Base-by-base conservation (phyloP, 2,329 filamentous ascomycete species). In the Trichoderma koningiopsis region DNA sequence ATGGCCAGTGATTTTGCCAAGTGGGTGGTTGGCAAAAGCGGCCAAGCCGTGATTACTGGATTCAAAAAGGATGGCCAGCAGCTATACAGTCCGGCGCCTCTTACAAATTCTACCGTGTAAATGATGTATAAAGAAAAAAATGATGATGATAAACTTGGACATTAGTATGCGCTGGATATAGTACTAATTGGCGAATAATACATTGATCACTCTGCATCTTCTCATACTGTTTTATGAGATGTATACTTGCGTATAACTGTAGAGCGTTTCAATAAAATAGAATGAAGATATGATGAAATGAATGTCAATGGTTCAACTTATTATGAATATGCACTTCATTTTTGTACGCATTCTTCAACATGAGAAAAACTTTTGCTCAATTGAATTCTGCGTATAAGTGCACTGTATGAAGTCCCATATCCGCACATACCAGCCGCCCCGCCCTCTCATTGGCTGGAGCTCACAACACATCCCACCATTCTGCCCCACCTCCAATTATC, bases 31-130 rank as follows among this genome's bases (percentile, higher is more conserved):
- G 72, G 75, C 24, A 74, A 77, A 37, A 77, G 76, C 13, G 80
- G 79, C 1, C 80, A 83, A 72, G 75, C 73, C 24, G 76, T 81
- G 33, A 76, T 83, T 59, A 75, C 71, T 1, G 72, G 70, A 0
- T 83, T 83, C 63, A 76, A 79, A 69, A 81, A 81, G 73, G 76
- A 77, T 67, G 79, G 78, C 5, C 56, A 77, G 73, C 75, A 78
- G 71, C 68, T 82, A 60, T 83, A 82, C 68, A 79, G 74, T 57
- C 74, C 73, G 43, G 80, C 79, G 6, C 81, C 67, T 10, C 63
- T 55, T 8, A 11, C n/a, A 0, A 61, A 69, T 3, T 53, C n/a
- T 13, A 24, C 43, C 29, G 10, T 22, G 1, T 29, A 19, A 52
- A 10, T 52, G 14, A 43, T 43, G 5, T 43, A 43, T 43, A 19